These are phyloP conservation scores for Brettanomyces sp. DNA, from an alignment of 805 yeast genomes.

Conservation along the genomic window DNA sequence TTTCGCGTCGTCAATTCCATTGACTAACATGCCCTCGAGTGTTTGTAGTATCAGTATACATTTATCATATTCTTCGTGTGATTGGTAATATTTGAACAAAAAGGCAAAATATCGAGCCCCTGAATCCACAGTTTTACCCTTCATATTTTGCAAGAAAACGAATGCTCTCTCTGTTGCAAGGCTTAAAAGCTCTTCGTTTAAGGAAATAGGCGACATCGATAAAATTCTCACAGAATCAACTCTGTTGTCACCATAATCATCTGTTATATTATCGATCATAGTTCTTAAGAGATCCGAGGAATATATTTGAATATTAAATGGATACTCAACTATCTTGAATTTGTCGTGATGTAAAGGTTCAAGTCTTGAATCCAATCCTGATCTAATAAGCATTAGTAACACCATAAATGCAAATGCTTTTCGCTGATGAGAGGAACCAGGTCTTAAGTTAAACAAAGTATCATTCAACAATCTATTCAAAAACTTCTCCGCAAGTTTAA, in stretches of 20 bases:
- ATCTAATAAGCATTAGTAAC: constrained; percentile 33
- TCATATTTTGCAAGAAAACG: constrained; percentile 28
- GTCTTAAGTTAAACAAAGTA: constrained; percentile 25
- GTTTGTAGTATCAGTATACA: constrained; percentile 20
- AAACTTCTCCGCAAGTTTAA: constrained; percentile 30
- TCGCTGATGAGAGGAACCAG: constrained; percentile 51
- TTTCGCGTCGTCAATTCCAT: constrained; percentile 25
- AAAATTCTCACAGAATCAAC: constrained; percentile 37
- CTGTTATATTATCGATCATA: constrained; percentile 52
- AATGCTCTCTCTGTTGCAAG: constrained; percentile 17
- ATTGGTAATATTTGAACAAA: constrained; percentile 29
- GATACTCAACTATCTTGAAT: constrained; percentile 35
- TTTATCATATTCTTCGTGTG: constrained; percentile 8
- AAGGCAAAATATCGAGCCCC: constrained; percentile 64
- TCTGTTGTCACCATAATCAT: constrained; percentile 75
- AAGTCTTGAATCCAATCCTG: constrained; percentile 48
- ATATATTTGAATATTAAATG: constrained; percentile 38
- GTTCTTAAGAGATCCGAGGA: constrained; percentile 30
- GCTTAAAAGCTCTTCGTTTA: constrained; percentile 14
- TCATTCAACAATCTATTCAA: constrained; percentile 21
- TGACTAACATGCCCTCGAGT: constrained; percentile 27
- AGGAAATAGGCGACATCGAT: constrained; percentile 30
- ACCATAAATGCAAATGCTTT: constrained; percentile 41
- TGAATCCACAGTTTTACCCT: constrained; percentile 64
- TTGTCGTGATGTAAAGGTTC: constrained; percentile 29